Base-by-base conservation (phyloP, 208 protist species). In the Giardia duodenalis region DNA sequence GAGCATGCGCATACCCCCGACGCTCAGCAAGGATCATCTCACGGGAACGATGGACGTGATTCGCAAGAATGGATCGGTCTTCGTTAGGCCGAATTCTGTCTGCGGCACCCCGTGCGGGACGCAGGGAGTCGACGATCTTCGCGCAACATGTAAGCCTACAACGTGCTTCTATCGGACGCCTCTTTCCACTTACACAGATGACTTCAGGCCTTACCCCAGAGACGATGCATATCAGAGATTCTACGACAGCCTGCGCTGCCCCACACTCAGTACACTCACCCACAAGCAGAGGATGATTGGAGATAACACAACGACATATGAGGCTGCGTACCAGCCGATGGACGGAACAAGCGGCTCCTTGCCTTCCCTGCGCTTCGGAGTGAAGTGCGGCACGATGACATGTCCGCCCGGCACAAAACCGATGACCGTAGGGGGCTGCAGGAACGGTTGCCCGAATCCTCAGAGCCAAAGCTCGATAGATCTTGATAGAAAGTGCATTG, bases 1-100 rank as follows among this genome's bases (percentile, higher is more conserved):
- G 57, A 76, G 57, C 57, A 76, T 30, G 57, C 57, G 57, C 57
- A 76, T 76, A 10, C 19, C 10, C 19, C 57, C 10, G 30, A 30
- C 19, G 30, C 57, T 10, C 57, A 76, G 19, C 19, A 76, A 76
- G 57, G 57, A 76, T 30, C 57, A 76, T 30, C 57, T 76, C 57
- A 76, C 57, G 57, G 57, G 57, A 30, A 76, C 57, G 30, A 76
- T 76, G 57, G 57, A 76, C 57, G 57, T 76, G 57, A 76, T 76
- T 30, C 57, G 57, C 57, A 76, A 76, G 57, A 76, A 76, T 30
- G 57, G 57, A 10, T 10, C 10, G 19, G 57, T 76, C 57, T 76
- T 39, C 57, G 57, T 76, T 30, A 10, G 57, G 19, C 57, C 57
- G 10, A 10, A 76, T 10, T 39, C 57, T 30, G 57, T 76, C 57